Conservation (phyloP, 768 basidiomycete genomes). For the Rhodocollybia butyracea region DNA sequence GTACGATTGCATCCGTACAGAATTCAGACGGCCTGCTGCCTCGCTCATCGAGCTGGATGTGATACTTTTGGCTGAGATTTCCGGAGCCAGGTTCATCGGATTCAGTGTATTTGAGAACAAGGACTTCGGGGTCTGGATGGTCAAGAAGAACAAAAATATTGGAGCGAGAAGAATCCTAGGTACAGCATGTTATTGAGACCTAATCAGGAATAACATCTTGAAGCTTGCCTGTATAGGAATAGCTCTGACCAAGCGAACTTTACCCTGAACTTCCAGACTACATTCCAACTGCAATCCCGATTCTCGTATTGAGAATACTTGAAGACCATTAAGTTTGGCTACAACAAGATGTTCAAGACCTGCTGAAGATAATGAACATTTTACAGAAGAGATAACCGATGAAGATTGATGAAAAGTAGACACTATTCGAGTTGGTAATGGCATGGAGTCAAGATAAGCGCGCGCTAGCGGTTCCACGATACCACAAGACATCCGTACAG, state of each 20-base stretch:
- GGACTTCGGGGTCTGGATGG: conserved; percentile 71
- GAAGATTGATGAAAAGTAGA: conserved; percentile 77
- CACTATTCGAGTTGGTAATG: conserved; percentile 1
- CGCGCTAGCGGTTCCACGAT: no score
- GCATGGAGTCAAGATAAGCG: no score
- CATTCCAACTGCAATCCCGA: conserved; percentile 59
- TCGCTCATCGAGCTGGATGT: conserved; percentile 54
- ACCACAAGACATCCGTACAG: no score
- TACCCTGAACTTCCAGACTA: conserved; percentile 66
- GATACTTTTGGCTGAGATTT: conserved; percentile 38
- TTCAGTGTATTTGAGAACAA: conserved; percentile 55
- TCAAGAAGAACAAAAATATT: conserved; percentile 69
- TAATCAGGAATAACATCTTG: background rate
- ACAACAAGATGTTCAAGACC: conserved; percentile 61
- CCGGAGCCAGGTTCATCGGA: conserved; percentile 27
- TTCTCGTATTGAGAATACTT: conserved; percentile 64
- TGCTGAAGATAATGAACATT: conserved; percentile 56
- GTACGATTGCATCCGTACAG: conserved; percentile 65
- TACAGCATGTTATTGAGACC: background rate
- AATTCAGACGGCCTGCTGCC: conserved; percentile 65
- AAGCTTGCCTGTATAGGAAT: conserved; percentile 51
- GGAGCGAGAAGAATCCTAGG: conserved; percentile 34
- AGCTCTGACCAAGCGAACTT: conserved; percentile 52
- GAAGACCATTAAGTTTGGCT: conserved; percentile 62
- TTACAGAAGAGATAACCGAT: conserved; percentile 66